phyloP scores from a whole-genome alignment of 73 alveolate species.

The Halteria grandinella region DNA sequence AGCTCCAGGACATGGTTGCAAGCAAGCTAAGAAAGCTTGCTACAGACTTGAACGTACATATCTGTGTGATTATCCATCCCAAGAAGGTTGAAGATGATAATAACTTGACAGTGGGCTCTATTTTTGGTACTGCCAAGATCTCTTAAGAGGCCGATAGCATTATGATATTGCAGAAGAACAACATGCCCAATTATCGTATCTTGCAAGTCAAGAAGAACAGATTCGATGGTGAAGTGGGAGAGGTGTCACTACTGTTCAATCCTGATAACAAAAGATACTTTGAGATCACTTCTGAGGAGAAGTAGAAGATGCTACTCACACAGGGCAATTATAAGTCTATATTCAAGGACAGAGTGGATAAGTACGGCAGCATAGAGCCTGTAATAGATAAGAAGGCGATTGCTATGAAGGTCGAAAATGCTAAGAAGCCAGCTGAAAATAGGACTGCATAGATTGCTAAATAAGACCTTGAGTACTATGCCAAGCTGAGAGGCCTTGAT shows the following conservation, averaged over 20 bases:
- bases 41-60: conserved; percentile 81
- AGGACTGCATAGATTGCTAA: too few species aligned
- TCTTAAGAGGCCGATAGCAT: conserved; percentile 93
- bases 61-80: conserved; percentile 90
- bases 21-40: conserved; percentile 75
- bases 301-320: too few species aligned
- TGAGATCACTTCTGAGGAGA: conserved; percentile 78
- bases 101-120: conserved; percentile 76
- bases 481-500: too few species aligned
- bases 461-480: too few species aligned
- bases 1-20: conserved; percentile 78
- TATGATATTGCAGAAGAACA: conserved; percentile 67
- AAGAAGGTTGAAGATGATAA: conserved; percentile 91
- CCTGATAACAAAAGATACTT: conserved; percentile 71
- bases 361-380: too few species aligned
- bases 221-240: conserved; percentile 89
- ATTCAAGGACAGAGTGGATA: too few species aligned
- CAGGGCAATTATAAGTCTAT: too few species aligned
- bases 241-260: conserved; percentile 77
- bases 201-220: conserved; percentile 87
- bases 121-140: conserved; percentile 91
- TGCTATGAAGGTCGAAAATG: too few species aligned
- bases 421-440: too few species aligned
- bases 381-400: too few species aligned
- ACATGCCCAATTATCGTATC: conserved; percentile 72